These are phyloP conservation scores for Heterobasidion occidentale DNA, from an alignment of 1,284 basidiomycete genomes.

Conservation along the genomic window DNA sequence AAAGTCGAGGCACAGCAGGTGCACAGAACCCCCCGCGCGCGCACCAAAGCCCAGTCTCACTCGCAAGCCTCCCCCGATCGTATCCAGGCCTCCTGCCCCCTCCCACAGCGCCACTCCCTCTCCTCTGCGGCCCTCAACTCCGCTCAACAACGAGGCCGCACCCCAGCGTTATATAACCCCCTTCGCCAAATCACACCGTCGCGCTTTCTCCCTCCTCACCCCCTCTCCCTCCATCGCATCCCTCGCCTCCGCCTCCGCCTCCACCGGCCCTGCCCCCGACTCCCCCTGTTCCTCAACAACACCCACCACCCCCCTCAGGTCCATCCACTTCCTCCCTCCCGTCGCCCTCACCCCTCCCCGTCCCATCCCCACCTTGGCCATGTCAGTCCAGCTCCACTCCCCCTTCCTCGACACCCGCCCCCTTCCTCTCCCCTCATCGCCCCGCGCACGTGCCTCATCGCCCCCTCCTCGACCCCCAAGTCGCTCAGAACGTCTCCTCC, in stretches of 20 bases:
- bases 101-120: not conserved
- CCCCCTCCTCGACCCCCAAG: conserved; percentile 22
- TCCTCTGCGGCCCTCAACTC: not conserved
- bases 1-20: no score
- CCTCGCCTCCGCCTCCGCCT: not conserved
- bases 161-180: no score
- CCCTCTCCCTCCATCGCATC: not conserved
- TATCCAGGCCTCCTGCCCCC: no score
- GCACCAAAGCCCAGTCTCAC: no score
- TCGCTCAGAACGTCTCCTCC: conserved; percentile 48
- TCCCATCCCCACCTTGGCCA: conserved; percentile 24
- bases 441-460: conserved; percentile 12
- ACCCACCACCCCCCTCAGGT: not conserved
- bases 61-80: no score
- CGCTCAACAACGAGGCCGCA: not conserved
- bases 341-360: conserved; percentile 14
- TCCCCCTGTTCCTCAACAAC: not conserved
- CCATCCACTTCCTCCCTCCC: not conserved
- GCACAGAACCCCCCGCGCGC: no score
- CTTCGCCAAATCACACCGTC: not conserved
- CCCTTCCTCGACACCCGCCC: conserved; percentile 18
- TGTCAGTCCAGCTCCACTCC: conserved; percentile 27
- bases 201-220: not conserved
- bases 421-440: conserved; percentile 15
- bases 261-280: no score